Evolutionary conservation across 345 rosid genomes (phyloP).

Genomic region (Eucalyptus curtisii): DNA sequence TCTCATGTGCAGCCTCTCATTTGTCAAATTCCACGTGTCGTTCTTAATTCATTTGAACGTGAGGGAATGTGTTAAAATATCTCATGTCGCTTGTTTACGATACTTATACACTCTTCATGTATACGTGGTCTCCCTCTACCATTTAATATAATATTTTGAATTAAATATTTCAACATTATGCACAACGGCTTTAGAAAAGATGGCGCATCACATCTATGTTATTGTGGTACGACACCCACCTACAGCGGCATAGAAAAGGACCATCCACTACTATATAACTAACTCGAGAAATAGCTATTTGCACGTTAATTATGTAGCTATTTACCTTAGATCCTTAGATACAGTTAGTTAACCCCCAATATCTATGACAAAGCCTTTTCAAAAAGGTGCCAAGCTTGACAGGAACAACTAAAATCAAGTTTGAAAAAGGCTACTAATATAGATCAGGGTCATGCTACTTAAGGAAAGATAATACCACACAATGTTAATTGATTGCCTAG

Average conservation of each 20-base stretch:
- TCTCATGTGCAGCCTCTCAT: rapidly evolving
- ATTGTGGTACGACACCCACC: background rate
- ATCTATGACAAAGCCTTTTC: background rate
- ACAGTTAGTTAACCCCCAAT: background rate
- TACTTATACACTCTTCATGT: background rate
- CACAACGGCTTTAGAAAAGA: background rate
- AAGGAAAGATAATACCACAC: background rate
- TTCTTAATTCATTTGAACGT: background rate
- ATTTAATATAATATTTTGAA: background rate
- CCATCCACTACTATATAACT: background rate
- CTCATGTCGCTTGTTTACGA: rapidly evolving
- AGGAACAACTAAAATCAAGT: background rate
- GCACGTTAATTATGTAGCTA: background rate
- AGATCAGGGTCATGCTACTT: background rate
- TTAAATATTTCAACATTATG: background rate
- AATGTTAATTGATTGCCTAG: background rate
- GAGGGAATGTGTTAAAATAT: background rate
- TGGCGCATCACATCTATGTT: background rate
- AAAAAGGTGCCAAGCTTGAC: background rate
- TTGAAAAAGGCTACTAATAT: background rate
- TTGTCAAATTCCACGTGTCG: background rate
- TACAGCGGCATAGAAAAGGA: background rate
- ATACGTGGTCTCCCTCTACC: background rate
- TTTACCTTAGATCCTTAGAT: background rate
- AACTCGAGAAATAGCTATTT: background rate